Percentiles rank a stretch among this genome's conserved stretches.
phyloP scores from a whole-genome alignment of 2,329 filamentous ascomycete species.

The Botrytis galanthina region DNA sequence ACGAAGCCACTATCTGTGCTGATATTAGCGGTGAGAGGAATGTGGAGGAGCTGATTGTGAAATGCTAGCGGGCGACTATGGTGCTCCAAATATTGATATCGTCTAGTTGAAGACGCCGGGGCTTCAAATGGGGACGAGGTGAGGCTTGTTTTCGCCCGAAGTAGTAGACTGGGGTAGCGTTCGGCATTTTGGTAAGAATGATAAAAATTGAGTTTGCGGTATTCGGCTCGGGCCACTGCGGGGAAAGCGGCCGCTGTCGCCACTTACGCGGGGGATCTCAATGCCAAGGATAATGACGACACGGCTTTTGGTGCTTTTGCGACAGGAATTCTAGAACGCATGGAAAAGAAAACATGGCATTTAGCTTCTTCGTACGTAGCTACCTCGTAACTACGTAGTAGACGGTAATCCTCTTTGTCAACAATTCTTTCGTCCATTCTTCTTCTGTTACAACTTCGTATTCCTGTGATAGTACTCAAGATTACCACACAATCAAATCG shows the following conservation, averaged over 20 bases:
- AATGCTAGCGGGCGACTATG: neutral
- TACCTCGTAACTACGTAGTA: neutral
- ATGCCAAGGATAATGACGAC: slow-evolving; percentile 8
- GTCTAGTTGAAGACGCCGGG: neutral
- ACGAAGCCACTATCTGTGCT: neutral
- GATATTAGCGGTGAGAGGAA: neutral
- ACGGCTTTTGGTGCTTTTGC: neutral
- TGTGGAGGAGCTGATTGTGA: neutral
- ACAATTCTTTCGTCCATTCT: neutral
- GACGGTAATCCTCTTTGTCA: neutral
- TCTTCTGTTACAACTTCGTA: neutral
- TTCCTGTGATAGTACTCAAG: neutral
- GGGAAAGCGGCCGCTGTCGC: slow-evolving; percentile 1
- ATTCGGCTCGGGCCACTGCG: neutral
- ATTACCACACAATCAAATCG: neutral
- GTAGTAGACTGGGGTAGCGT: neutral
- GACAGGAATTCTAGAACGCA: neutral
- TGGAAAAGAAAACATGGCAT: slow-evolving; percentile 2
- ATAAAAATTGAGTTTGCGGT: slow-evolving; percentile 10
- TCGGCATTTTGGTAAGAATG: neutral
- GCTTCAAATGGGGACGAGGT: neutral
- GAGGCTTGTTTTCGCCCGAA: neutral
- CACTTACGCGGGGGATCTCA: neutral
- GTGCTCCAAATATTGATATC: neutral
- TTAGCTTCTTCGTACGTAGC: neutral